Base-by-base conservation (phyloP, 2,329 filamentous ascomycete genomes). In the Cladophialophora chaetospira region DNA sequence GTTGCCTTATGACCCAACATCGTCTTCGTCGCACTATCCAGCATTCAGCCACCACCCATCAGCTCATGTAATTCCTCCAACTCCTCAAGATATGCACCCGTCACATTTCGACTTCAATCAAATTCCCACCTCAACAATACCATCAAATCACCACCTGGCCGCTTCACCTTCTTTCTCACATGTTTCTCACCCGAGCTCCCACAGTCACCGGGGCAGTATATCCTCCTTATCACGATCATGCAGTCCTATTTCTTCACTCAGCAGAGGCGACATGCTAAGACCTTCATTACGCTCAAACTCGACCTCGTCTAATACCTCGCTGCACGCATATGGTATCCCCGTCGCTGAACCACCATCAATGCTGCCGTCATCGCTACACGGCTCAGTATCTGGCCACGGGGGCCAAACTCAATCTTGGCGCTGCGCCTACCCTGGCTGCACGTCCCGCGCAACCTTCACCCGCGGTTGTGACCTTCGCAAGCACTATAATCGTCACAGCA, bases 401-500 rank as follows among this genome's bases (percentile, higher is more conserved):
- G 51, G 51, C 1, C 23, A 45, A 11, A 11, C 52, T 40, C 59
- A 60, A 53, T 79, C 75, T 56, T 85, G 82, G 82, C 79, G 78
- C 44, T 86, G 83, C 67, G 78, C 78, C 3, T 82, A 82, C 65
- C 81, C 80, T 1, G 80, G 78, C 11, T 86, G 83, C 68, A 78
- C 80, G n/a, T 85, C 82, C 40, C 77, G 77, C 58, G 79, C 82
- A 2, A 71, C 78, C 1, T 86, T 85, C 68, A 79, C 77, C 5
- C 75, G 83, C 42, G 82, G 81, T 28, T 86, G 83, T 66, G 83
- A 86, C 67, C 72, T 86, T 15, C 75, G 83, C 25, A 86, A 86
- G 65, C 83, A 86, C 66, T 84, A 80, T 72, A 84, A 84, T 66
- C 75, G 83, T 11, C 83, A 86, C 68, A 81, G 78, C 25, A 85